Evolutionary conservation across 1,284 basidiomycete species (phyloP).

Genomic region (Moniliella sp.): DNA sequence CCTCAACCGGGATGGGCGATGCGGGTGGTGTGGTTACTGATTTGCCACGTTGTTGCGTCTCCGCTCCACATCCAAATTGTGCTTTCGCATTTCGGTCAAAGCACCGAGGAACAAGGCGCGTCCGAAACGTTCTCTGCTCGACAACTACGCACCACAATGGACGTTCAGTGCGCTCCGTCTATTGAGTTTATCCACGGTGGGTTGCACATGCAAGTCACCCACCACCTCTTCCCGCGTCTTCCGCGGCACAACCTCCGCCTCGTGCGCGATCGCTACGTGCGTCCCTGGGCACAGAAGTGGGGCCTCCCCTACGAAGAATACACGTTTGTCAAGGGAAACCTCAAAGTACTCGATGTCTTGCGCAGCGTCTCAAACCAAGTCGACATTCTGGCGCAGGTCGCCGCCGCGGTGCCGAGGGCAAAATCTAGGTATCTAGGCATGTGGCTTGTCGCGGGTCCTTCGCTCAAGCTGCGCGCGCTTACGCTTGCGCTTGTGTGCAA

Average conservation of each 20-base stretch:
- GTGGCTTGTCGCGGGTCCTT: too few relatives aligned
- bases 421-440: too few relatives aligned
- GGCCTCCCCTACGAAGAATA: conserved; percentile 59
- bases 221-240: conserved; percentile 83
- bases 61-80: conserved; percentile 86
- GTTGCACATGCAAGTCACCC: conserved; percentile 79
- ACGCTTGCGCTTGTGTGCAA: too few relatives aligned
- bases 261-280: conserved; percentile 53
- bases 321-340: conserved; percentile 62
- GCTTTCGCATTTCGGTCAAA: conserved; percentile 88
- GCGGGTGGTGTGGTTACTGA: conserved; percentile 48
- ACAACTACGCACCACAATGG: conserved; percentile 83
- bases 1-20: conserved; percentile 49
- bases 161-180: conserved; percentile 64
- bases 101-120: conserved; percentile 71
- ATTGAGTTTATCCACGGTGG: conserved; percentile 81
- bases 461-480: too few relatives aligned
- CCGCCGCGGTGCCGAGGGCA: too few relatives aligned
- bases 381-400: conserved; percentile 44
- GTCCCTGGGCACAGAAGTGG: conserved; percentile 47
- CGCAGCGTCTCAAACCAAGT: conserved; percentile 61
- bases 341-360: conserved; percentile 53
- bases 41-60: conserved; percentile 58
- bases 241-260: conserved; percentile 75
- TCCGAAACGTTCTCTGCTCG: conserved; percentile 74